Percentiles rank a stretch among this genome's conserved stretches.
Evolutionary conservation across 2,329 filamentous ascomycete species (phyloP).

Genomic region (Curvularia spicifera): DNA sequence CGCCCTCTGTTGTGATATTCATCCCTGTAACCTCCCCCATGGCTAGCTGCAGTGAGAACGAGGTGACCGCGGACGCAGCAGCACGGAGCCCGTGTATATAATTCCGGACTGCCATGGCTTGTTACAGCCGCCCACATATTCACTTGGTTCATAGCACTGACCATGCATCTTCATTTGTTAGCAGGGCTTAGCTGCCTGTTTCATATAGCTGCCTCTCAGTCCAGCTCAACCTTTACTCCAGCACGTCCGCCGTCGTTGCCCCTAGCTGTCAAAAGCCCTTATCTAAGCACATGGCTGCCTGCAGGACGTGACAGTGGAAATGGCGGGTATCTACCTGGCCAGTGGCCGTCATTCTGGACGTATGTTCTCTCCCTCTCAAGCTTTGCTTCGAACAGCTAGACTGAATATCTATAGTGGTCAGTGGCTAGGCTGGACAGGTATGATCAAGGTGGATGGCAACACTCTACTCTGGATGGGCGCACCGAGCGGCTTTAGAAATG

Average conservation of each 20-base stretch:
- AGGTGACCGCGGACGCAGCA: neutral
- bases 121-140: neutral
- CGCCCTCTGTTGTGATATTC: neutral
- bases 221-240: constrained; percentile 65
- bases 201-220: constrained; percentile 17
- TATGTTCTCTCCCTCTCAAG: neutral
- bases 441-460: constrained; percentile 68
- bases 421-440: constrained; percentile 69
- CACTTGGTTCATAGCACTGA: constrained; percentile 1
- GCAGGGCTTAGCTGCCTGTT: constrained; percentile 28
- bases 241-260: constrained; percentile 72
- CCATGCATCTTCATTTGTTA: constrained; percentile 31
- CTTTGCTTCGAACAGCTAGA: constrained; percentile 48
- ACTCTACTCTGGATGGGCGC: constrained; percentile 50
- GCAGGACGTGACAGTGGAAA: constrained; percentile 67
- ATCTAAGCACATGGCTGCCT: constrained; percentile 73
- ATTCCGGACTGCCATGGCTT: neutral
- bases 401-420: constrained; percentile 55
- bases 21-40: constrained; percentile 2
- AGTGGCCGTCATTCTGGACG: constrained; percentile 75
- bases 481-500: constrained; percentile 54
- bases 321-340: constrained; percentile 70
- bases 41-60: constrained; percentile 9
- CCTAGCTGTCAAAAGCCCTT: constrained; percentile 76
- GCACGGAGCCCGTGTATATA: constrained; percentile 5